Evolutionary conservation across 208 protist species (phyloP), one percentile per base, ranked within the genome.

Genomic region (Crithidia acanthocephali): DNA sequence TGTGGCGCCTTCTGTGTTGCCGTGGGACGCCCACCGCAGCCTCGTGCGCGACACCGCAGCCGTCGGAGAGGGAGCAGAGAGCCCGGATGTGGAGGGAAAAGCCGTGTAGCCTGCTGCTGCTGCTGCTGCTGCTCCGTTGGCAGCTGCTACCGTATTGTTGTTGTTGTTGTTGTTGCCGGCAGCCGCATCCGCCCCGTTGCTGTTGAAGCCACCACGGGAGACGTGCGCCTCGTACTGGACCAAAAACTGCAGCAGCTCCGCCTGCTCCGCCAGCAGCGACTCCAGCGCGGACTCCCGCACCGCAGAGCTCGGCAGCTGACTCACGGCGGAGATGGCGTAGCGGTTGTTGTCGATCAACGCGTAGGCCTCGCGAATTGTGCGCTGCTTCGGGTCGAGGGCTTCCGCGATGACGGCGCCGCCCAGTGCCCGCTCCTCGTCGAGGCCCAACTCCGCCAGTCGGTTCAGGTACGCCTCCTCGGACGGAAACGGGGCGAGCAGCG

Each of bases 281-380:
- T 56, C 65, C 40, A 86, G 68, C 15, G 76, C 76, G 32, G 63
- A 57, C 32, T 86, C 81, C 4, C 71, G 72, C 23, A 74, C 72
- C 37, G 65, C 68, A 23, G 76, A 81, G 32, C 47, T 70, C 0
- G 76, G 76, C 70, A 86, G 64, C 66, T 83, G 76, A 15, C 68
- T 48, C 20, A 86, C 80, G 6, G 73, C 71, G 11, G 59, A 22
- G 33, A 80, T 53, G 27, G 82, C 74, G 25, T 66, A 66, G 44
- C 71, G 63, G 65, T 87, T 83, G 68, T 76, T 81, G 60, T 83
- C 82, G 23, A 83, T 59, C 27, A 84, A 70, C 32, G 78, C 75
- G 70, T 83, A 86, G 44, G 81, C 76, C 51, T 83, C 64, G 6
- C 78, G 68, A 2, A 86, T 72, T 13, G 62, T 59, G 6, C 44